Conservation (phyloP, 108 stramenopile species). For the Epipyxis sp. region DNA sequence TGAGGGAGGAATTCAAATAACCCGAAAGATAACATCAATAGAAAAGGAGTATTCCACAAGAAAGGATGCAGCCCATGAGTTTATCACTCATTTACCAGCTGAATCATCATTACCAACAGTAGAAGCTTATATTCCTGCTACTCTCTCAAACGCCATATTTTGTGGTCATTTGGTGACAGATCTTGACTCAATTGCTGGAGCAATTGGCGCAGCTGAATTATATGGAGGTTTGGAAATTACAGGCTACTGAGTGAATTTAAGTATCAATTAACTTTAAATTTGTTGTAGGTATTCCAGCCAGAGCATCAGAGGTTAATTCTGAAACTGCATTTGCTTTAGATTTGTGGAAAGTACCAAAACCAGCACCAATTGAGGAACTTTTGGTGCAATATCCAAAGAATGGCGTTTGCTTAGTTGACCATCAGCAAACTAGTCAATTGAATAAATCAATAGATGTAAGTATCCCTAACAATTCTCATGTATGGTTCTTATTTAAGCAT, state of each 20-base stretch:
- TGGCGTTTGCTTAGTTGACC: constrained; percentile 67
- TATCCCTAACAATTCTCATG: background rate
- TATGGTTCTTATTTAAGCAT: background rate
- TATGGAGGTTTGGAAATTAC: no score
- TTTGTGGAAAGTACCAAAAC: constrained; percentile 34
- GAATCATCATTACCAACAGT: background rate
- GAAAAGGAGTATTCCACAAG: background rate
- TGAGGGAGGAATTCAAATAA: background rate
- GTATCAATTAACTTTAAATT: no score
- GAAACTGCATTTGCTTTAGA: constrained; percentile 55
- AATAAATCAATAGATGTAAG: constrained; percentile 57
- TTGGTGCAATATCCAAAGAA: constrained; percentile 45
- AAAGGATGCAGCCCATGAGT: background rate
- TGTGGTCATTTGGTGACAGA: constrained; percentile 71
- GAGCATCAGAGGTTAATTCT: constrained; percentile 60
- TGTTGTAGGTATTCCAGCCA: constrained; percentile 56
- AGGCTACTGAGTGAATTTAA: no score
- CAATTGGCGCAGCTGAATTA: constrained; percentile 66
- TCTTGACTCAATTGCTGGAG: constrained; percentile 65
- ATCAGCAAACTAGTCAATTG: constrained; percentile 69
- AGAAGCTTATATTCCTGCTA: background rate
- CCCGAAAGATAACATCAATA: background rate
- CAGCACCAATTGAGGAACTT: constrained; percentile 23
- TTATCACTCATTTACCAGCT: background rate
- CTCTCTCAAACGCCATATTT: constrained; percentile 47